These are phyloP conservation scores for Rutstroemia sp. DNA, from an alignment of 2,329 filamentous ascomycete species.

Conservation along the genomic window DNA sequence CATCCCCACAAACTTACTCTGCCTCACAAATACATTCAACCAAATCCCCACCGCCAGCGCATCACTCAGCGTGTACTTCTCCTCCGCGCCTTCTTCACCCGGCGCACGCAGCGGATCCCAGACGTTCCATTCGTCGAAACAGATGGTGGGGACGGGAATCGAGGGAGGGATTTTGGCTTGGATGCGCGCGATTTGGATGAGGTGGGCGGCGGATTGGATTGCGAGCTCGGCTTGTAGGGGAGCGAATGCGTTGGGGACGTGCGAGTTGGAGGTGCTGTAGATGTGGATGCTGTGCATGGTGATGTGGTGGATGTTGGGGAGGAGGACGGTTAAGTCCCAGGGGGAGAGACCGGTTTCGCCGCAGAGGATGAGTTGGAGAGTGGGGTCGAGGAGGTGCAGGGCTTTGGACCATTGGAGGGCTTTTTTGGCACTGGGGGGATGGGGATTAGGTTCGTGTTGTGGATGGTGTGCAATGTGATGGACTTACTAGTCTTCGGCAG, in stretches of 20 bases:
- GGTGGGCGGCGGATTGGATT: constrained; percentile 50
- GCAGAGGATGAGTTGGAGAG: constrained; percentile 54
- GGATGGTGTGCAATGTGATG: background rate
- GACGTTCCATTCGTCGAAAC: constrained; percentile 66
- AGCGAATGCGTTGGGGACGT: constrained; percentile 45
- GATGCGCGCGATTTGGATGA: constrained; percentile 57
- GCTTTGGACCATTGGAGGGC: constrained; percentile 53
- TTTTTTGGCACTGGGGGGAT: constrained; percentile 35
- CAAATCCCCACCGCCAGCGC: constrained; percentile 55
- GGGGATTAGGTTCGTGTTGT: background rate
- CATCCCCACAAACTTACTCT: constrained; percentile 56
- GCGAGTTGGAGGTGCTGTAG: constrained; percentile 43
- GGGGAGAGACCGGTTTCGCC: constrained; percentile 52
- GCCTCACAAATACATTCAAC: constrained; percentile 57
- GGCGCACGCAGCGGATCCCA: constrained; percentile 57
- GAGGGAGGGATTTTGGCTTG: constrained; percentile 39
- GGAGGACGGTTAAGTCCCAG: constrained; percentile 58
- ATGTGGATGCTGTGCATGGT: constrained; percentile 64
- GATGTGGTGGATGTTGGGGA: constrained; percentile 51
- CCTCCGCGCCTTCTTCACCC: constrained; percentile 55
- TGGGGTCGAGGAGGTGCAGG: constrained; percentile 51
- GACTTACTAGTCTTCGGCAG: constrained; percentile 41
- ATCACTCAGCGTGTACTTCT: constrained; percentile 56
- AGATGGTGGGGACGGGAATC: constrained; percentile 46
- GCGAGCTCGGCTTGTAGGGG: constrained; percentile 56